Evolutionary conservation across 306 rosid species (phyloP).

Genomic region (Cicer yamashitae): DNA sequence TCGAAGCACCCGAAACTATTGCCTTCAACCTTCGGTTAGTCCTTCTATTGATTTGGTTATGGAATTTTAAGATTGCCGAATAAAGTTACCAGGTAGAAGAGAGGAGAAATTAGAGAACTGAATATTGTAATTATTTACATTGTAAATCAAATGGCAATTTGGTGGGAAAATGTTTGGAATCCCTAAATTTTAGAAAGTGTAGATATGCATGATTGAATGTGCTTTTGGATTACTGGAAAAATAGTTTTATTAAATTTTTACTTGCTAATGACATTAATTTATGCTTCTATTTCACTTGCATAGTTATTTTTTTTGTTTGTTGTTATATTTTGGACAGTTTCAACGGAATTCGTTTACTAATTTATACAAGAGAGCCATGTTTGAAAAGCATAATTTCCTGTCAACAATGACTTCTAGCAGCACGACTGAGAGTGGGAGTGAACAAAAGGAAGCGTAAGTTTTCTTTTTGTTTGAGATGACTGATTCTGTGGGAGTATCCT

Average conservation of each 20-base stretch:
- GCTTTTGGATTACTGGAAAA: conserved; percentile 16
- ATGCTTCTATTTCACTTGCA: conserved; percentile 5
- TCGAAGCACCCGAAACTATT: conserved; percentile 18
- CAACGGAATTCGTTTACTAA: conserved; percentile 27
- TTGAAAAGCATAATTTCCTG: conserved; percentile 39
- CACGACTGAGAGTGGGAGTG: conserved; percentile 44
- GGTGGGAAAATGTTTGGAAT: conserved; percentile 17
- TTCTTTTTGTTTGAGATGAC: conserved; percentile 40
- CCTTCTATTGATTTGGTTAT: background rate
- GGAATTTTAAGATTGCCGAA: background rate
- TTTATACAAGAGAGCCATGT: conserved; percentile 45
- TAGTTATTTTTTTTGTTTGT: background rate
- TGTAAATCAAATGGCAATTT: background rate
- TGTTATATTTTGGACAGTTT: conserved; percentile 29
- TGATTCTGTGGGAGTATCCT: background rate
- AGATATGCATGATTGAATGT: background rate
- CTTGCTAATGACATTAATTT: conserved; percentile 10
- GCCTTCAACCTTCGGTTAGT: conserved; percentile 50
- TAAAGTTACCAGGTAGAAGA: conserved; percentile 7
- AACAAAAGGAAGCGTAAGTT: conserved; percentile 51
- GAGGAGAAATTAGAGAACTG: background rate
- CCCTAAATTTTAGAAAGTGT: background rate
- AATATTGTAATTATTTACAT: conserved; percentile 11
- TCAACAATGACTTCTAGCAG: conserved; percentile 46
- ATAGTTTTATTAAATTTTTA: conserved; percentile 2